These are phyloP conservation scores for Centella asiatica DNA, from an alignment of 129 eudicot species.

Conservation along the genomic window DNA sequence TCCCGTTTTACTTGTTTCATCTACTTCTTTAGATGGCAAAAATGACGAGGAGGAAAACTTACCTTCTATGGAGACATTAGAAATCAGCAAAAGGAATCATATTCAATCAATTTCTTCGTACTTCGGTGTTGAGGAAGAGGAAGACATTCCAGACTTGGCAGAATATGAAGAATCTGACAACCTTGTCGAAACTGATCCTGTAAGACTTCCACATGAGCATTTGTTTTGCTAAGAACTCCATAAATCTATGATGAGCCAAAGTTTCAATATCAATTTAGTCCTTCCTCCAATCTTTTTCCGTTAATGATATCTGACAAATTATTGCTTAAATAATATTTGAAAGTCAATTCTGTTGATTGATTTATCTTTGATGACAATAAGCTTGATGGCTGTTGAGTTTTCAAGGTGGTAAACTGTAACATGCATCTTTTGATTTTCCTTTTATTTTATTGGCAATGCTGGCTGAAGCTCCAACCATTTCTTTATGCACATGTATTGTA, in stretches of 20 bases:
- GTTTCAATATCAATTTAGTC: conserved; percentile 1
- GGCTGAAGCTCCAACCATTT: conserved; percentile 10
- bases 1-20: conserved; percentile 1
- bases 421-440: no score
- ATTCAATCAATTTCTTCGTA: conserved; percentile 74
- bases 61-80: conserved; percentile 86
- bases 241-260: background rate
- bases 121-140: conserved; percentile 81
- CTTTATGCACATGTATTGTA: background rate
- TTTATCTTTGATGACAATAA: background rate
- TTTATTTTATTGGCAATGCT: no score
- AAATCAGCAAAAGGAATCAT: conserved; percentile 57
- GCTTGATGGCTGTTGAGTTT: no score
- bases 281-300: background rate
- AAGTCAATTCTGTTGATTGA: background rate
- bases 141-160: conserved; percentile 85
- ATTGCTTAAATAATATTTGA: background rate
- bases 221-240: conserved; percentile 7
- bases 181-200: conserved; percentile 77
- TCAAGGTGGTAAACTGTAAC: no score
- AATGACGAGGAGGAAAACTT: conserved; percentile 60
- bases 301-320: background rate
- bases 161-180: conserved; percentile 82
- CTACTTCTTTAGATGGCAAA: conserved; percentile 40
- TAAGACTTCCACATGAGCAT: conserved; percentile 26